These are phyloP conservation scores for Sporodiniella umbellata DNA, from an alignment of 371 early-diverging fungal genomes.

Conservation along the genomic window DNA sequence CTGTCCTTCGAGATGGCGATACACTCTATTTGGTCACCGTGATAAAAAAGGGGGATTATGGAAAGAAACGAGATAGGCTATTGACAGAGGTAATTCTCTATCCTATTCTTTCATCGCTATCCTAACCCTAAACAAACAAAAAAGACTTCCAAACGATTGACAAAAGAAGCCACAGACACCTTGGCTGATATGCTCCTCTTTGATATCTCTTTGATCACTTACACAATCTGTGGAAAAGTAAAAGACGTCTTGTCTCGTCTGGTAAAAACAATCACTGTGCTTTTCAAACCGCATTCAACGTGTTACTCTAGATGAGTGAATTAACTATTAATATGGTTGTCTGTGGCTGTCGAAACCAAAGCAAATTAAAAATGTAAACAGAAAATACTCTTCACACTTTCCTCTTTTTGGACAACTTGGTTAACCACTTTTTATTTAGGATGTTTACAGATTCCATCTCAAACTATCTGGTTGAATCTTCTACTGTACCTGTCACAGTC, in stretches of 20 bases:
- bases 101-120: no score
- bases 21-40: constrained; percentile 44
- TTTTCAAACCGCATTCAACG: background rate
- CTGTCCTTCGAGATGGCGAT: constrained; percentile 49
- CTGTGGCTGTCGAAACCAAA: constrained; percentile 53
- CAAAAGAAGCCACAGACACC: constrained; percentile 24
- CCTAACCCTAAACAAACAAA: no score
- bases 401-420: background rate
- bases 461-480: constrained; percentile 54
- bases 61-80: background rate
- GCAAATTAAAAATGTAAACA: constrained; percentile 51
- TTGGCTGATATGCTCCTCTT: constrained; percentile 40
- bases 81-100: background rate
- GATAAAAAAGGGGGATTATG: constrained; percentile 33
- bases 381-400: background rate
- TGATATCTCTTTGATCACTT: constrained; percentile 47
- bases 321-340: constrained; percentile 51
- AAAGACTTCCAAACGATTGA: constrained; percentile 25
- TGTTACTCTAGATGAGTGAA: constrained; percentile 37
- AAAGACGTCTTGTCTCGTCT: constrained; percentile 39
- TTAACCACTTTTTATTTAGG: constrained; percentile 9
- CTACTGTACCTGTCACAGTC: constrained; percentile 56
- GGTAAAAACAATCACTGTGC: constrained; percentile 15
- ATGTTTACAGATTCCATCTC: constrained; percentile 54
- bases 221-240: constrained; percentile 47